Evolutionary conservation across 257 asterid genomes (phyloP), one percentile per base, ranked within the genome.

Genomic region (Solanum tacnaense): DNA sequence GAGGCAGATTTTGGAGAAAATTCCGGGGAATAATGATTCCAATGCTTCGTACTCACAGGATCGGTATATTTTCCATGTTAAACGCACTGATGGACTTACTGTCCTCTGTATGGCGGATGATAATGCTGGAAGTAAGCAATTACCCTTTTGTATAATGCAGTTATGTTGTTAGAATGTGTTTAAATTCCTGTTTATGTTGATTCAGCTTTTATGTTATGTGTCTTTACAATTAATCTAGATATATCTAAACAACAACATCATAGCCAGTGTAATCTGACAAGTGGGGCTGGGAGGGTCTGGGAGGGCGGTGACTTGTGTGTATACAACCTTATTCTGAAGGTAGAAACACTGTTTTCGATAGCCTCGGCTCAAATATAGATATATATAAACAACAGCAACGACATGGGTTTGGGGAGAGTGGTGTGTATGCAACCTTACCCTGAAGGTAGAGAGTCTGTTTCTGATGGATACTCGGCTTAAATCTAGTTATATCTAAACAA

Each of bases 41-140:
- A 95, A 97, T 16, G 96, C 93, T 56, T 97, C 99, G 1, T 97
- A 97, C 89, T 97, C 99, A 35, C 99, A 97, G 93, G 99, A 96
- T 94, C 99, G 99, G 60, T 97, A 92, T 87, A 94, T 97, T 88
- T 97, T 97, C 88, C 98, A 97, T 93, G 98, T 96, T 91, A 97
- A 96, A 79, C 98, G 99, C 88, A 97, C 99, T 88, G 99, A 97
- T 92, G 99, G 98, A 75, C 98, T 97, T 90, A 92, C 99, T 89
- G 98, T 96, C 36, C 98, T 97, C 6, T 97, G 99, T 93, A 96
- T 97, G 99, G 99, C 99, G 87, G 99, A 97, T 92, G 99, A 97
- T 60, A 91, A 92, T 72, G 96, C 96, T 92, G 99, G 98, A 92
- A 91, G 99, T 97, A 95, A 83, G 96, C 70, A 8, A 29, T 46